Evolutionary conservation across 2,329 filamentous ascomycete genomes (phyloP).

Genomic region (Diaporthe nobilis): DNA sequence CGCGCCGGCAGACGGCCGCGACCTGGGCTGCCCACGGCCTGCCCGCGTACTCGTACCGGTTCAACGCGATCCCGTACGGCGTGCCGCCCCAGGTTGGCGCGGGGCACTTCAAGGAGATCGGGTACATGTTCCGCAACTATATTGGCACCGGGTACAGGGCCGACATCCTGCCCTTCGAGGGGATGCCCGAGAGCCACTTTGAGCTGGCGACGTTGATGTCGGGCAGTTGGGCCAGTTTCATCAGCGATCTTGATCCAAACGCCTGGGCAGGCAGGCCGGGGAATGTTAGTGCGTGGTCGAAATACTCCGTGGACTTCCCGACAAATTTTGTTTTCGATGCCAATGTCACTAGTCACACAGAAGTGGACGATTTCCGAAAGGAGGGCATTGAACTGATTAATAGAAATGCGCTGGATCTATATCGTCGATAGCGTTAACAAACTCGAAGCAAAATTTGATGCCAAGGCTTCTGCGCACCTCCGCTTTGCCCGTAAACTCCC

Average conservation of each 20-base stretch:
- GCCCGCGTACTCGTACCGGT: slow-evolving; percentile 30
- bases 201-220: slow-evolving; percentile 40
- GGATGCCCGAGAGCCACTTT: not conserved
- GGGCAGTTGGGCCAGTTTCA: slow-evolving; percentile 42
- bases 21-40: slow-evolving; percentile 21
- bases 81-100: slow-evolving; percentile 22
- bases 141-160: slow-evolving; percentile 25
- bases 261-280: slow-evolving; percentile 1
- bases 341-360: slow-evolving; percentile 11
- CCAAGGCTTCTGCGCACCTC: too few species aligned
- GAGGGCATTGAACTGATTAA: slow-evolving; percentile 22
- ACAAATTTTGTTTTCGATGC: slow-evolving; percentile 33
- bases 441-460: not conserved
- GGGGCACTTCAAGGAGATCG: slow-evolving; percentile 36
- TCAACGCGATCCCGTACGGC: slow-evolving; percentile 34
- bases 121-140: slow-evolving; percentile 41
- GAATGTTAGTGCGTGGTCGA: not conserved
- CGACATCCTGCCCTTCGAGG: slow-evolving; percentile 22
- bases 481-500: too few species aligned
- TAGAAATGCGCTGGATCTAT: not conserved
- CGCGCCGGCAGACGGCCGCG: slow-evolving; percentile 30
- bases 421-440: not conserved
- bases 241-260: slow-evolving; percentile 43
- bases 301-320: not conserved
- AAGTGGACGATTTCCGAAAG: slow-evolving; percentile 29